Percentiles rank a stretch among this genome's conserved stretches.
Evolutionary conservation across 805 yeast genomes (phyloP).

Genomic region (Candida jianshihensis): DNA sequence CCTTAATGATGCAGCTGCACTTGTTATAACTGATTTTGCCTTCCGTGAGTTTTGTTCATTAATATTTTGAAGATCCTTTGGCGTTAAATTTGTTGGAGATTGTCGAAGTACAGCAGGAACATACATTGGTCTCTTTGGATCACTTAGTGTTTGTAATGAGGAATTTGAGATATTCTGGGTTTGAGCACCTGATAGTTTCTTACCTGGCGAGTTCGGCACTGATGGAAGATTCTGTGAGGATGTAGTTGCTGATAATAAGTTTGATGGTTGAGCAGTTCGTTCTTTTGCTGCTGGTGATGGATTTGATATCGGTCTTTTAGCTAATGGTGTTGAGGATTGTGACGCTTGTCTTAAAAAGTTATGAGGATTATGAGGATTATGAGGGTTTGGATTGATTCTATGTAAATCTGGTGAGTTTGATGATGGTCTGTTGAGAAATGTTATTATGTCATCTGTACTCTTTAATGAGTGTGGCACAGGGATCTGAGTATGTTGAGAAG

Average conservation of each 20-base stretch:
- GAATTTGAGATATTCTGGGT: too few relatives aligned
- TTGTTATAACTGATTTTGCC: slow-evolving; percentile 14
- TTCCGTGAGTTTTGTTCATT: slow-evolving; percentile 23
- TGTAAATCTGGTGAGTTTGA: slow-evolving; percentile 7
- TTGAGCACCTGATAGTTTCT: too few relatives aligned
- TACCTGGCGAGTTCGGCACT: too few relatives aligned
- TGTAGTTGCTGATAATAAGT: slow-evolving; percentile 8
- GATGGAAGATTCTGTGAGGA: slow-evolving; percentile 3
- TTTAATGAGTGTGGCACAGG: too few relatives aligned
- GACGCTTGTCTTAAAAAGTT: slow-evolving; percentile 3
- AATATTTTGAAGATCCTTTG: slow-evolving; percentile 28
- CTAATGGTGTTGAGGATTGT: slow-evolving; percentile 7
- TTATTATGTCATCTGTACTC: neutral
- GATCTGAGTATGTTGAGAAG: neutral
- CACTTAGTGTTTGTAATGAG: slow-evolving; percentile 47
- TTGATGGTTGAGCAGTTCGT: slow-evolving; percentile 6
- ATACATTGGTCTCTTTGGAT: slow-evolving; percentile 81
- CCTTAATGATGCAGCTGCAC: slow-evolving; percentile 21
- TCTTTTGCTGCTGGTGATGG: slow-evolving; percentile 12
- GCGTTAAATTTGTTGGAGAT: slow-evolving; percentile 34
- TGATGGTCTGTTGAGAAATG: neutral
- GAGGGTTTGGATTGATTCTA: slow-evolving; percentile 1
- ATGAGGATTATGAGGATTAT: too few relatives aligned
- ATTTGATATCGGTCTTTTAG: slow-evolving; percentile 8
- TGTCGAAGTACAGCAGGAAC: slow-evolving; percentile 82